Base-by-base conservation (phyloP, 2,329 filamentous ascomycete species). In the Coniochaeta sp. region DNA sequence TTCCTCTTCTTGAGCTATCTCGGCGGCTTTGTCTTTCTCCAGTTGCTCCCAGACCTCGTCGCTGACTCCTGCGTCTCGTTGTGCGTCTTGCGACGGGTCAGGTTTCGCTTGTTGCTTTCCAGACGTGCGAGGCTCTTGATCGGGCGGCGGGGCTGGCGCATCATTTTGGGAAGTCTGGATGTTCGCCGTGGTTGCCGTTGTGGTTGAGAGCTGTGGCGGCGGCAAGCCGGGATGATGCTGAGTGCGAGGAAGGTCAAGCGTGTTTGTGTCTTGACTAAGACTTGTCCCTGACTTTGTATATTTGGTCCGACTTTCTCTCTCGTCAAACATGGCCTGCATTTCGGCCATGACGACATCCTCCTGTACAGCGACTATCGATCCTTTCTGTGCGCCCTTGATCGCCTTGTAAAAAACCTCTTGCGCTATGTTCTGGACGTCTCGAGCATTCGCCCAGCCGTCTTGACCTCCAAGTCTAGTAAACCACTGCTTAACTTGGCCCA, bases 381-480 rank as follows among this genome's bases (percentile, higher is more conserved):
- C 28, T 16, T 56, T 36, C 31, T 6, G 16, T 56, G 52, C 52
- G 5, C 52, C 54, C 33, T 57, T 24, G 33, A 28, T 70, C n/a
- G 72, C 63, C 19, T 62, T 66, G 17, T 71, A 69, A 63, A 85
- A 84, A 1, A 88, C 79, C 0, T 58, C 65, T 60, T 80, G 83
- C 0, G 74, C 76, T 0, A 89, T 50, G 0, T 79, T 80, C 14
- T 82, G 72, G 1, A 90, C 78, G 55, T 90, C 87, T 4, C 87
- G 77, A 0, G 81, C 86, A 62, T 83, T 89, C 0, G 81, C 87
- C 84, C 87, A 89, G 7, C 77, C 77, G 0, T 77, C 68, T 3
- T 81, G 73, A 0, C 59, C 47, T 0, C 77, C 68, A 0, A 89
- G 69, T 0, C 58, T 43, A 0, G 67, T 57, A 38, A 88, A 81